phyloP scores from a whole-genome alignment of 2,329 filamentous ascomycete genomes.

The Pyrenophora tritici-repentis region DNA sequence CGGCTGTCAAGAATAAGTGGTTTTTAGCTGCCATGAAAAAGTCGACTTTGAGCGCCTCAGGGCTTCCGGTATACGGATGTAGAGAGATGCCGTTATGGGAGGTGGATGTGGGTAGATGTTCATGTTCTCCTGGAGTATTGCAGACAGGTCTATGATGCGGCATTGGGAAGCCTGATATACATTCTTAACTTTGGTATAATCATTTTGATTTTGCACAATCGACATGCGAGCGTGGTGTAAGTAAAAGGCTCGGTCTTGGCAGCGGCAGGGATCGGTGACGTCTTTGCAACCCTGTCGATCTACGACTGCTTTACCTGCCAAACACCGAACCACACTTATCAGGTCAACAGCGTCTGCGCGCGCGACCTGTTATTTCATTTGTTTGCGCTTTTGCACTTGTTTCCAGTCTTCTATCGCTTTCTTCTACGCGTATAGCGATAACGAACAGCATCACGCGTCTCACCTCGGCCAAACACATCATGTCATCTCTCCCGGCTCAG shows the following conservation, averaged over 20 bases:
- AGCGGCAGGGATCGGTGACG: slow-evolving; percentile 15
- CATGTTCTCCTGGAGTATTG: no score
- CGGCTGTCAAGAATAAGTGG: no score
- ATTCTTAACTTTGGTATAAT: no score
- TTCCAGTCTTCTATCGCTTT: not conserved
- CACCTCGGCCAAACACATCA: slow-evolving; percentile 17
- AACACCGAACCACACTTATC: slow-evolving; percentile 17
- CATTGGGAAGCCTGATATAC: no score
- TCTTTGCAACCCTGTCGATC: slow-evolving; percentile 5
- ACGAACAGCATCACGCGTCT: not conserved
- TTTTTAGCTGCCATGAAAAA: no score
- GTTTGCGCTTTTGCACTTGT: not conserved
- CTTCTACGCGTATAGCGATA: not conserved
- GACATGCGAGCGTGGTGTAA: no score
- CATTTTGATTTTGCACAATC: no score
- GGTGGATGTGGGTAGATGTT: no score
- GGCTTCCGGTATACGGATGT: no score
- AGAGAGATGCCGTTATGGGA: no score
- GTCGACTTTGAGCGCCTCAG: no score
- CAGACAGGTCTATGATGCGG: no score
- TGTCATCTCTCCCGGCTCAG: slow-evolving; percentile 52
- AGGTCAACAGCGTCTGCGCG: not conserved
- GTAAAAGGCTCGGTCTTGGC: slow-evolving; percentile 17
- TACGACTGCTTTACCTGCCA: slow-evolving; percentile 8
- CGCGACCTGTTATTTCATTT: not conserved